Evolutionary conservation across 495 filamentous ascomycete genomes (phyloP).

Genomic region (Penicillium canescens): DNA sequence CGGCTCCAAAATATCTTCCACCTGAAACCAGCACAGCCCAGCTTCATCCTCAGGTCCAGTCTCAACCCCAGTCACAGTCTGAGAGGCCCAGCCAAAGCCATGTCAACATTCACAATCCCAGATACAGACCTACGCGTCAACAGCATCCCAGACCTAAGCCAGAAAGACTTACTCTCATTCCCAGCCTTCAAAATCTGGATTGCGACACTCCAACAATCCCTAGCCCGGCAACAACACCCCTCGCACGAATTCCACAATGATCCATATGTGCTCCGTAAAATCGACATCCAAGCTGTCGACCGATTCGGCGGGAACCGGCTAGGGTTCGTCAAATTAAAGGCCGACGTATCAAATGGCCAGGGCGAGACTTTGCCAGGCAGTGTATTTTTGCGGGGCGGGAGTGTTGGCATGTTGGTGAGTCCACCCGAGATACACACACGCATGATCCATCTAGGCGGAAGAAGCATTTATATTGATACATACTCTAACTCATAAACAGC

Average conservation of each 20-base stretch:
- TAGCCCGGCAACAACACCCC: constrained; percentile 58
- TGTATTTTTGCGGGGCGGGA: constrained; percentile 78
- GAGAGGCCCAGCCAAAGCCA: neutral
- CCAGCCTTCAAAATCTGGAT: constrained; percentile 76
- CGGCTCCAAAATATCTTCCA: constrained; percentile 5
- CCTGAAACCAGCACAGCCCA: constrained; percentile 4
- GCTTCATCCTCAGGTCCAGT: neutral
- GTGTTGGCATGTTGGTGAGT: constrained; percentile 76
- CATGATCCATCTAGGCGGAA: neutral
- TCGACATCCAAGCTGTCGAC: constrained; percentile 75
- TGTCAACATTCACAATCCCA: constrained; percentile 23
- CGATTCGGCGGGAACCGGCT: constrained; percentile 63
- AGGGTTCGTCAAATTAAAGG: constrained; percentile 78
- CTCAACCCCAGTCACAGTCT: neutral
- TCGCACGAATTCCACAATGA: constrained; percentile 68
- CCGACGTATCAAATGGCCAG: constrained; percentile 60
- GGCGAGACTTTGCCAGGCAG: constrained; percentile 72
- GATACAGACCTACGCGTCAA: constrained; percentile 45
- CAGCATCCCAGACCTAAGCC: constrained; percentile 57
- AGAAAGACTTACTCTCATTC: constrained; percentile 67
- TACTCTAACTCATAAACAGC: constrained; percentile 24
- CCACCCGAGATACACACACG: neutral
- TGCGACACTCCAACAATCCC: constrained; percentile 61
- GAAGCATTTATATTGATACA: neutral
- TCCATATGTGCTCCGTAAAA: constrained; percentile 68